Percentiles rank a stretch among this genome's conserved stretches.
Evolutionary conservation across 164 flowering plant genomes (phyloP).

Genomic region (Hamamelis virginiana): DNA sequence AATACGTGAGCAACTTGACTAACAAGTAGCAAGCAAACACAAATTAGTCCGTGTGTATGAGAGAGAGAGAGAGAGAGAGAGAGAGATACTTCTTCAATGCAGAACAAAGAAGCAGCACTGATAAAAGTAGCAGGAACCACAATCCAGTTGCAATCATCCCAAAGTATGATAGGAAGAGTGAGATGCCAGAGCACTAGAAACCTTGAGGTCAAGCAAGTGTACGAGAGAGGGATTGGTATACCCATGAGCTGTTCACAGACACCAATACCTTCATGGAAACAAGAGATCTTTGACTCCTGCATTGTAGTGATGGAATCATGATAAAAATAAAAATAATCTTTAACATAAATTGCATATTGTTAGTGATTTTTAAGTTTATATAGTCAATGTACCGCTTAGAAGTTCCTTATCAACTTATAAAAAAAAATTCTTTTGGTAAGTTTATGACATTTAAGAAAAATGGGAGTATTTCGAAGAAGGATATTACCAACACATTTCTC

Average conservation of each 20-base stretch:
- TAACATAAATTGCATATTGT: no score
- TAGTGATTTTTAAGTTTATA: background rate
- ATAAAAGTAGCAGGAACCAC: slow-evolving; percentile 95
- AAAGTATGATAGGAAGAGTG: slow-evolving; percentile 87
- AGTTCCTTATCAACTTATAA: no score
- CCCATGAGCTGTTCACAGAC: slow-evolving; percentile 85
- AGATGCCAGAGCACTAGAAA: slow-evolving; percentile 94
- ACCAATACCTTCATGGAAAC: slow-evolving; percentile 86
- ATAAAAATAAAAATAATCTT: no score
- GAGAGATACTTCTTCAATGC: slow-evolving; percentile 86
- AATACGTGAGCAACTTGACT: no score
- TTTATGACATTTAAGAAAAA: no score
- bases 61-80: slow-evolving; percentile 12
- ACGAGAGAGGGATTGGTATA: slow-evolving; percentile 90
- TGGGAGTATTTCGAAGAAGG: background rate
- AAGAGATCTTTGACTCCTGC: no score
- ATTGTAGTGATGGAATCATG: no score
- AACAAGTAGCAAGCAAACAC: no score
- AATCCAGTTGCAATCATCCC: slow-evolving; percentile 98
- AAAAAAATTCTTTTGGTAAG: background rate
- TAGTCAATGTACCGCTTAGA: no score
- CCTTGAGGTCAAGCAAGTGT: slow-evolving; percentile 92
- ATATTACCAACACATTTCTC: slow-evolving; percentile 59
- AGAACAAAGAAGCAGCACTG: slow-evolving; percentile 96
- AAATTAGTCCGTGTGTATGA: no score